phyloP scores from a whole-genome alignment of 2,329 filamentous ascomycete species.

The Fusarium sp. region DNA sequence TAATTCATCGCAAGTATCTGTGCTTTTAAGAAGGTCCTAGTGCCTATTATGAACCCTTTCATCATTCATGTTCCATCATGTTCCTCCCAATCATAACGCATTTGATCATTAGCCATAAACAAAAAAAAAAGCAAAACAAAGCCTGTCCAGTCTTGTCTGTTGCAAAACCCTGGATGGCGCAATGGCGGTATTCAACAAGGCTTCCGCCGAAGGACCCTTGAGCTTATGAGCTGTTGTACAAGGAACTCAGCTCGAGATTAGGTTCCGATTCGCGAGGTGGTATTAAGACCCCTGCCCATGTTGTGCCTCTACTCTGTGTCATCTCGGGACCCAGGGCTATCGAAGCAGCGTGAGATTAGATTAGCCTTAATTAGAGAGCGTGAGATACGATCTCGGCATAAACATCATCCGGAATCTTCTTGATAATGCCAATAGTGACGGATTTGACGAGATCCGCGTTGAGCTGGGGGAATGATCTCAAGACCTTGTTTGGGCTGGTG shows the following conservation, averaged over 20 bases:
- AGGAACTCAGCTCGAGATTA: constrained; percentile 16
- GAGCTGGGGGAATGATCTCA: constrained; percentile 87
- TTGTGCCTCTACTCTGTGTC: constrained; percentile 2
- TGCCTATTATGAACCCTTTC: background rate
- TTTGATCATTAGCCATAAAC: constrained; percentile 35
- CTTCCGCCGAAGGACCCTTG: constrained; percentile 2
- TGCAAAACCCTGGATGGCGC: background rate
- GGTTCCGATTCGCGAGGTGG: constrained; percentile 30
- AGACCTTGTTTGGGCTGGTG: constrained; percentile 87
- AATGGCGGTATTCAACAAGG: background rate
- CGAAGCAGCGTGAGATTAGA: background rate
- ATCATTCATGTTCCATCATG: constrained; percentile 19
- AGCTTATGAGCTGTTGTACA: constrained; percentile 4
- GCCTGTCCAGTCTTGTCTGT: background rate
- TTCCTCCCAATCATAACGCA: constrained; percentile 27
- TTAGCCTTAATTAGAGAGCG: constrained; percentile 67
- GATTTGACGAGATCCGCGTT: constrained; percentile 86
- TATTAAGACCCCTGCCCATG: constrained; percentile 29
- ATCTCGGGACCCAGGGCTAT: constrained; percentile 5
- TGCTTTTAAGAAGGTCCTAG: background rate
- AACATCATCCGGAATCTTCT: constrained; percentile 89
- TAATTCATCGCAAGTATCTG: constrained; percentile 6
- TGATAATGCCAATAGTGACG: constrained; percentile 85
- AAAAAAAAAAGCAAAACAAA: background rate
- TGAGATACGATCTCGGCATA: constrained; percentile 92